These are phyloP conservation scores for Tolypocladium sp. DNA, from an alignment of 2,329 filamentous ascomycete genomes.

Conservation along the genomic window DNA sequence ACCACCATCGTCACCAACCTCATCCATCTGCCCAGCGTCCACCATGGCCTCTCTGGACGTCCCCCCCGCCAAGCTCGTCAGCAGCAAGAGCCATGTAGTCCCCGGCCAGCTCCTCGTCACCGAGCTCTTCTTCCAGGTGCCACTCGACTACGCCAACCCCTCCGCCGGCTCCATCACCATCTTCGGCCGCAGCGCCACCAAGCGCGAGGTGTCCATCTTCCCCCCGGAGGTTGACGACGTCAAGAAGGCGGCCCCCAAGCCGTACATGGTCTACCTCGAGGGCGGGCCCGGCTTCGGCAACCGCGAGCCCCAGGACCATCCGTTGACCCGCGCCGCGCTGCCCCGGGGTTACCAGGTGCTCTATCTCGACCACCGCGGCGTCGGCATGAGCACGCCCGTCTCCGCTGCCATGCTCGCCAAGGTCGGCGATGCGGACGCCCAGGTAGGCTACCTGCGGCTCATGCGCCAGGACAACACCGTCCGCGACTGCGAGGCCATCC, in stretches of 20 bases:
- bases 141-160: conserved; percentile 64
- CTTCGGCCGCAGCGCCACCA: conserved; percentile 67
- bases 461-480: conserved; percentile 91
- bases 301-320: conserved; percentile 61
- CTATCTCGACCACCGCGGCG: conserved; percentile 84
- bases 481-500: conserved; percentile 77
- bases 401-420: conserved; percentile 59
- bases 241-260: conserved; percentile 28
- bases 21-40: background rate
- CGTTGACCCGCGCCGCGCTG: conserved; percentile 62
- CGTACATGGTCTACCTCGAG: conserved; percentile 66
- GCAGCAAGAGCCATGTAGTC: conserved; percentile 32
- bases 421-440: conserved; percentile 37
- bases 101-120: conserved; percentile 63
- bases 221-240: conserved; percentile 21
- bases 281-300: conserved; percentile 81
- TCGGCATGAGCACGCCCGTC: conserved; percentile 74
- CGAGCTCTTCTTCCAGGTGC: conserved; percentile 81
- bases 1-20: conserved; percentile 4
- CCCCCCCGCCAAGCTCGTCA: conserved; percentile 27
- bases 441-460: conserved; percentile 71
- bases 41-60: conserved; percentile 14
- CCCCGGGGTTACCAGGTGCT: conserved; percentile 78
- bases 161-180: conserved; percentile 55
- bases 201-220: conserved; percentile 53